A percentile compares a stretch with the other conserved stretches of the same genome.
Evolutionary conservation across 306 rosid species (phyloP).

Genomic region (Benincasa hispida): DNA sequence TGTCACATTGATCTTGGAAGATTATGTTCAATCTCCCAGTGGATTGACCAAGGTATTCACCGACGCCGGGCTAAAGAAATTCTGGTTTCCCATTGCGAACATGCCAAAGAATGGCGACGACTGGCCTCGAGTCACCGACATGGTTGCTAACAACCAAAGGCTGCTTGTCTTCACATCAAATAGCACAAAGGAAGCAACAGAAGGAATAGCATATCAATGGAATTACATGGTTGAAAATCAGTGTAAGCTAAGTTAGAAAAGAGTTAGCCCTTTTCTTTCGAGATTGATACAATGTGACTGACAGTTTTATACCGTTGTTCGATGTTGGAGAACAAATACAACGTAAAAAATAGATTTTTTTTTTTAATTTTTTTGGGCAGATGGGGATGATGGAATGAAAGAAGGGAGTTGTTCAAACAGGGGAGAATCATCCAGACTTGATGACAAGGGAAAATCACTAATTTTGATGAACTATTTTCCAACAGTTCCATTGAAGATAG

Average conservation of each 20-base stretch:
- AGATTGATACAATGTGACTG: background rate
- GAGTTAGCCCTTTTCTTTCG: too few relatives aligned
- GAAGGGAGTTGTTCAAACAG: conserved; percentile 63
- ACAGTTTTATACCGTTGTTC: background rate
- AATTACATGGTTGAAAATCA: conserved; percentile 82
- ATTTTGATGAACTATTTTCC: conserved; percentile 62
- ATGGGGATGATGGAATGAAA: conserved; percentile 68
- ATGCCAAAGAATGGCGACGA: conserved; percentile 70
- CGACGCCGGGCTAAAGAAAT: conserved; percentile 52
- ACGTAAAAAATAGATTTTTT: too few relatives aligned
- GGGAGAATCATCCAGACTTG: conserved; percentile 52
- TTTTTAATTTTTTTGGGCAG: conserved; percentile 10
- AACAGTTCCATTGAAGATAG: conserved; percentile 33
- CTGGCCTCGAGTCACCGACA: conserved; percentile 76
- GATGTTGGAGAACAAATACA: too few relatives aligned
- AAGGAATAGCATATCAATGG: conserved; percentile 87
- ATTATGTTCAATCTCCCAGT: conserved; percentile 66
- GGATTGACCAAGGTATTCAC: conserved; percentile 68
- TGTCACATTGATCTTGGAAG: conserved; percentile 80
- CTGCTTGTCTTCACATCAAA: conserved; percentile 59
- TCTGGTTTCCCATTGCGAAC: conserved; percentile 60
- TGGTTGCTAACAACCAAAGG: conserved; percentile 75
- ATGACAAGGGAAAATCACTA: conserved; percentile 58
- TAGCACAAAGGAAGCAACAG: conserved; percentile 43
- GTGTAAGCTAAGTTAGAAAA: conserved; percentile 26